A percentile compares a stretch with the other conserved stretches of the same genome.
Conservation (phyloP, 208 protist genomes). For the Leishmania tropica region DNA sequence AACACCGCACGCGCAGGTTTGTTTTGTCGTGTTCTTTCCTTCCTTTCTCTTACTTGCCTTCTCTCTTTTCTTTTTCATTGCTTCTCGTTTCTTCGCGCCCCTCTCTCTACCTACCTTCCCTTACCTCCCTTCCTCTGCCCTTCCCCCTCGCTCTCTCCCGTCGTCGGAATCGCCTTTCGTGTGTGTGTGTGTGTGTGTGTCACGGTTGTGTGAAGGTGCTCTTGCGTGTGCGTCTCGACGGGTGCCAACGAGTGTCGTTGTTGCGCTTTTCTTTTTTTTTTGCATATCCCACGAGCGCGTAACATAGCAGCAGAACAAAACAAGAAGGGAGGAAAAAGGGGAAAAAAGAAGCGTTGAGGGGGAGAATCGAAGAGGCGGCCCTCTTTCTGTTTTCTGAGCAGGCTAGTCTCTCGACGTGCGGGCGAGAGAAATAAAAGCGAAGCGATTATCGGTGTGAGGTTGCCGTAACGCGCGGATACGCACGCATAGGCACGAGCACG, state of each 20-base stretch:
- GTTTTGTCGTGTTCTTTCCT: conserved; percentile 3
- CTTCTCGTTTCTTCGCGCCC: neutral
- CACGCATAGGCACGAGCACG: neutral
- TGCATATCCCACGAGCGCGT: neutral
- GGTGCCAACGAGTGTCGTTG: neutral
- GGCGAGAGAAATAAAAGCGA: neutral
- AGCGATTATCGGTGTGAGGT: neutral
- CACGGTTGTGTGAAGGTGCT: neutral
- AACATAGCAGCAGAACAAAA: neutral
- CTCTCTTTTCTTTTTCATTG: neutral
- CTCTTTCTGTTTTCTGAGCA: neutral
- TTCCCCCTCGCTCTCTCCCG: neutral
- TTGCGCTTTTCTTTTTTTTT: neutral
- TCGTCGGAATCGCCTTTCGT: neutral
- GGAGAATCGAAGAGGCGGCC: neutral
- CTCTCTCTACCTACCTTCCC: neutral
- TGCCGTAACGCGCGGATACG: neutral
- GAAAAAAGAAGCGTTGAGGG: neutral
- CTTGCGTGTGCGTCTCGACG: neutral
- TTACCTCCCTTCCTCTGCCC: neutral
- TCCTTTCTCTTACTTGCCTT: conserved; percentile 6
- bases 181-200: neutral
- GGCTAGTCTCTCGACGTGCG: neutral
- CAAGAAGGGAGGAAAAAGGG: no score
- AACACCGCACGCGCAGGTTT: neutral